Evolutionary conservation across 352 stramenopile species (phyloP).

Genomic region (Phytophthora macrochlamydospora): DNA sequence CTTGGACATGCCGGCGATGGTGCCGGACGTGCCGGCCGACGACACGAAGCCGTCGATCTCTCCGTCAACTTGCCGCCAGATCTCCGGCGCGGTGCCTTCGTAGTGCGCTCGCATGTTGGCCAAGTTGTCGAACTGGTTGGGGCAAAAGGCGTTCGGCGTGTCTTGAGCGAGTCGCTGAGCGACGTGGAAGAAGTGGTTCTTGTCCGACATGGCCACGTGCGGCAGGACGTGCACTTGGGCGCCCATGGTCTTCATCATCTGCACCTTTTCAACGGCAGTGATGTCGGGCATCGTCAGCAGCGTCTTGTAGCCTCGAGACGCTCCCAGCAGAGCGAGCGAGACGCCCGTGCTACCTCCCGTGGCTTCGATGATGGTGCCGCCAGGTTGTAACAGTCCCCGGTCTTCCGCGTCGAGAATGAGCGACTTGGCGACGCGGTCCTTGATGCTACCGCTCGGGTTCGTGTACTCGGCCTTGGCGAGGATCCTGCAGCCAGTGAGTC

Average conservation of each 20-base stretch:
- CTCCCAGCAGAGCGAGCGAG: constrained; percentile 88
- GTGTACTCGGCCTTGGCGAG: constrained; percentile 84
- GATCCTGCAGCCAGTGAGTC: constrained; percentile 77
- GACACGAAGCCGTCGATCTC: constrained; percentile 92
- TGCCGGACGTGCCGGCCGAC: constrained; percentile 92
- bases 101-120: constrained; percentile 81
- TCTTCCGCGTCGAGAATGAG: constrained; percentile 93
- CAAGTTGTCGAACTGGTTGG: constrained; percentile 83
- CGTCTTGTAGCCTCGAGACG: constrained; percentile 85
- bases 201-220: constrained; percentile 66
- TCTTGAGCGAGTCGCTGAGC: constrained; percentile 52
- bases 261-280: constrained; percentile 75
- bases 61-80: constrained; percentile 87
- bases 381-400: constrained; percentile 77
- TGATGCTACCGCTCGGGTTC: constrained; percentile 94
- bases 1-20: constrained; percentile 91
- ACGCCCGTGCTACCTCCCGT: constrained; percentile 94
- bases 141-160: constrained; percentile 45
- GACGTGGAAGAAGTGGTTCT: constrained; percentile 80
- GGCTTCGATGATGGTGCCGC: constrained; percentile 74
- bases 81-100: constrained; percentile 86
- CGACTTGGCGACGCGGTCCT: constrained; percentile 93
- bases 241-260: constrained; percentile 82
- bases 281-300: constrained; percentile 78
- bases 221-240: constrained; percentile 69